Evolutionary conservation across 2,329 filamentous ascomycete species (phyloP).

Genomic region (Emmonsiellopsis sp.): DNA sequence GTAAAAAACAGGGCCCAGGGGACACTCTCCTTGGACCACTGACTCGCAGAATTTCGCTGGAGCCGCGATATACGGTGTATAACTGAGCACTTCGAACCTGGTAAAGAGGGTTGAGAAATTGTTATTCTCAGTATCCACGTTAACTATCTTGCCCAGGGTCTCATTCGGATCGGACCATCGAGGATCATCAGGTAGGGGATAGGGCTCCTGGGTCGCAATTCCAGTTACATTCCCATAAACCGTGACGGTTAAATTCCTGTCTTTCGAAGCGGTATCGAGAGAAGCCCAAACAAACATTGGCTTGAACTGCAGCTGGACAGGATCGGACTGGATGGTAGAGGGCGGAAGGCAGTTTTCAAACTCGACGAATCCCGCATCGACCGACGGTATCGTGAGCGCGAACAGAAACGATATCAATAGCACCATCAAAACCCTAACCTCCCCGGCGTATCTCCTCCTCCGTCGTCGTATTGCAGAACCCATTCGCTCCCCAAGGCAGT

Average conservation of each 20-base stretch:
- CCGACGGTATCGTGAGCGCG: slow-evolving; percentile 25
- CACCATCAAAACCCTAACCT: not conserved
- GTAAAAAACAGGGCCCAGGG: slow-evolving; percentile 64
- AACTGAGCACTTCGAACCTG: slow-evolving; percentile 66
- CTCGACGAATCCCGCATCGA: slow-evolving; percentile 57
- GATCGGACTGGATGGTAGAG: slow-evolving; percentile 49
- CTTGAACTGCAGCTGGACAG: slow-evolving; percentile 65
- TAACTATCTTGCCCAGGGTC: slow-evolving; percentile 68
- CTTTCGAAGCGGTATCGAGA: slow-evolving; percentile 46
- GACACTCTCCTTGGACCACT: slow-evolving; percentile 56
- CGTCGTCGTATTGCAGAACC: not conserved
- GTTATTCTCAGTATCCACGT: slow-evolving; percentile 48
- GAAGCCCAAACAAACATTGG: slow-evolving; percentile 65
- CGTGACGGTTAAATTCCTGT: slow-evolving; percentile 54
- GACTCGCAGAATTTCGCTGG: slow-evolving; percentile 58
- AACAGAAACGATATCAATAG: not conserved
- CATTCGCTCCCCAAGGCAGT: not conserved
- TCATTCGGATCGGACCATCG: slow-evolving; percentile 54
- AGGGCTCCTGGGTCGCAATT: slow-evolving; percentile 45
- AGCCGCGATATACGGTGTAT: slow-evolving; percentile 53
- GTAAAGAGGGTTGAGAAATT: slow-evolving; percentile 66
- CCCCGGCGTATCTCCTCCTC: not conserved
- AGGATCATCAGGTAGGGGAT: slow-evolving; percentile 52
- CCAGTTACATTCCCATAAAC: slow-evolving; percentile 91
- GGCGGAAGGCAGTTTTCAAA: slow-evolving; percentile 75